Conservation (phyloP, 2,329 filamentous ascomycete genomes). For the Diaporthe longicolla region DNA sequence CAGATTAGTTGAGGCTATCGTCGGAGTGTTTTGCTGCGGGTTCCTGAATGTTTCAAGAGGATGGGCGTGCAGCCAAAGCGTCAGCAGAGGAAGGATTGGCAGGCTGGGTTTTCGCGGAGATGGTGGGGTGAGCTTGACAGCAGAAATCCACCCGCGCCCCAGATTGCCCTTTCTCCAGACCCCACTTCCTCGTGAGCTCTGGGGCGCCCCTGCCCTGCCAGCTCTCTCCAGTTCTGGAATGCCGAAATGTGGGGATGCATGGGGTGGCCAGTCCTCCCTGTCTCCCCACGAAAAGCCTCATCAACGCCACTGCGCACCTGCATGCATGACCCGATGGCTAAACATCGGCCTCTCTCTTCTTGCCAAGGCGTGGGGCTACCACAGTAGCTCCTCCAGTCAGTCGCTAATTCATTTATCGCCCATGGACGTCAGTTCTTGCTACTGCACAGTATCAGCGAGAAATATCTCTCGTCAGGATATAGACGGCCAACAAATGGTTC, state of each 20-base stretch:
- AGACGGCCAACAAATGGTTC: background rate
- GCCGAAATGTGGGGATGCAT: slow-evolving; percentile 29
- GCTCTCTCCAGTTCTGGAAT: slow-evolving; percentile 25
- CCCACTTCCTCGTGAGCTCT: slow-evolving; percentile 27
- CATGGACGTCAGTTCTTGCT: background rate
- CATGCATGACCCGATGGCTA: slow-evolving; percentile 7
- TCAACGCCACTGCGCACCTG: background rate
- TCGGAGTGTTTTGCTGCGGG: background rate
- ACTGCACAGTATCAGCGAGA: background rate
- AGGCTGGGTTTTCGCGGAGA: slow-evolving; percentile 22
- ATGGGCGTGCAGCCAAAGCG: background rate
- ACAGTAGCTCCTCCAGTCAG: background rate
- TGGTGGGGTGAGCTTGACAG: slow-evolving; percentile 34
- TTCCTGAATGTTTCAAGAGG: slow-evolving; percentile 5
- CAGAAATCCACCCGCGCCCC: slow-evolving; percentile 25
- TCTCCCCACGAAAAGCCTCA: slow-evolving; percentile 30
- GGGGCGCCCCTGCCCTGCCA: slow-evolving; percentile 20
- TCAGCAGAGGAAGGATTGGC: slow-evolving; percentile 9
- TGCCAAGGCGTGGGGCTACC: slow-evolving; percentile 18
- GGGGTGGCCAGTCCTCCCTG: background rate
- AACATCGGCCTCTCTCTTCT: slow-evolving; percentile 21
- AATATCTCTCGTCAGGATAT: background rate
- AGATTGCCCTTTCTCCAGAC: slow-evolving; percentile 31
- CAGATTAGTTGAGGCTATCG: background rate
- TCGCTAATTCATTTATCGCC: background rate